Conservation (phyloP, 352 stramenopile genomes). For the Phytophthora rubi region DNA sequence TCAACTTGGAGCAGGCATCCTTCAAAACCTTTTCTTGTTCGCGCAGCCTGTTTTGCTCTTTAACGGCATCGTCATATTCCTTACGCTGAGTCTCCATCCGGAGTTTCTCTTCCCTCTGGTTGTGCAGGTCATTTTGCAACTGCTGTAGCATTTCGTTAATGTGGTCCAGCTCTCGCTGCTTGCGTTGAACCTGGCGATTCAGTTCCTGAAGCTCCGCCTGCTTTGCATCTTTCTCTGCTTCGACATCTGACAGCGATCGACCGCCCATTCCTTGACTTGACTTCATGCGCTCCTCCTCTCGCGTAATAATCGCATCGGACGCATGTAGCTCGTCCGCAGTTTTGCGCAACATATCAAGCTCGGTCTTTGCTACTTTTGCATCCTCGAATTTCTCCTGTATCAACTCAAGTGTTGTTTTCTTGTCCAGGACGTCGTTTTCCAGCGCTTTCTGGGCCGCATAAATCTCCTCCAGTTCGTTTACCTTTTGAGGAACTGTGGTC, state of each 20-base stretch:
- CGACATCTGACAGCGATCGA: slow-evolving; percentile 48
- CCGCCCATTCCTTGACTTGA: slow-evolving; percentile 43
- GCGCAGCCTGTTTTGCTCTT: slow-evolving; percentile 59
- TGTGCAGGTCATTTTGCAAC: slow-evolving; percentile 69
- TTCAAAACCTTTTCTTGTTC: slow-evolving; percentile 65
- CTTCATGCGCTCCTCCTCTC: slow-evolving; percentile 51
- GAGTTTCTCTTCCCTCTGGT: slow-evolving; percentile 64
- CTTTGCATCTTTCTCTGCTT: slow-evolving; percentile 56
- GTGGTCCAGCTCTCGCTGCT: slow-evolving; percentile 57
- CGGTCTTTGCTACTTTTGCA: slow-evolving; percentile 35
- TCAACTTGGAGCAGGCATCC: slow-evolving; percentile 49
- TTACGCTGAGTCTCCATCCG: slow-evolving; percentile 55
- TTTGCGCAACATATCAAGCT: slow-evolving; percentile 43
- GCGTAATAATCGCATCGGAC: slow-evolving; percentile 33
- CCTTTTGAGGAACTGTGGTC: slow-evolving; percentile 52
- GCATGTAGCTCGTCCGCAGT: slow-evolving; percentile 42
- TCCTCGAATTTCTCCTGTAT: slow-evolving; percentile 45
- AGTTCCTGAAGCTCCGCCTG: slow-evolving; percentile 56
- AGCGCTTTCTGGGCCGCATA: slow-evolving; percentile 51
- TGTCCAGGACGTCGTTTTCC: slow-evolving; percentile 62
- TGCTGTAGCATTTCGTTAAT: slow-evolving; percentile 60
- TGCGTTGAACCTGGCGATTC: slow-evolving; percentile 55
- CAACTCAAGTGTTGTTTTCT: slow-evolving; percentile 28
- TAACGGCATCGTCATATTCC: slow-evolving; percentile 57
- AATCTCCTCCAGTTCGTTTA: slow-evolving; percentile 53